Evolutionary conservation across 805 yeast genomes (phyloP).

Genomic region (Metschnikowia cerradonensis): DNA sequence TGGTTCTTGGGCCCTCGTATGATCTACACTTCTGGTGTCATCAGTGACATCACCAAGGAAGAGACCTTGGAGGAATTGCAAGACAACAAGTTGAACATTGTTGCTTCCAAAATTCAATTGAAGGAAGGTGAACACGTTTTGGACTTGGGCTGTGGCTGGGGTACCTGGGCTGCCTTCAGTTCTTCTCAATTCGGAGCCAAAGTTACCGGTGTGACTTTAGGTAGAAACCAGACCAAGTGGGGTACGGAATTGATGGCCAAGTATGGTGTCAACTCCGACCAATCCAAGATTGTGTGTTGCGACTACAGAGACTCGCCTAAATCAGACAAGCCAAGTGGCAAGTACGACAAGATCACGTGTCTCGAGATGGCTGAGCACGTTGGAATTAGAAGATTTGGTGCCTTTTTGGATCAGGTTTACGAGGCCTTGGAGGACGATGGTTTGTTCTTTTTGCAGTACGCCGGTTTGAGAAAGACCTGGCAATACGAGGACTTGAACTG

Average conservation of each 20-base stretch:
- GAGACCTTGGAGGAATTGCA: conserved; percentile 79
- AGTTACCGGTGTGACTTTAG: conserved; percentile 87
- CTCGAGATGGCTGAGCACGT: conserved; percentile 96
- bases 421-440: conserved; percentile 92
- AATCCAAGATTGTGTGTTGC: conserved; percentile 71
- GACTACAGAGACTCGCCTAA: conserved; percentile 93
- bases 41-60: conserved; percentile 62
- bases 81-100: conserved; percentile 84
- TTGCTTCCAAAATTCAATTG: conserved; percentile 80
- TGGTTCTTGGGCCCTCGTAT: conserved; percentile 94
- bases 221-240: conserved; percentile 87
- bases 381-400: conserved; percentile 77
- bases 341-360: conserved; percentile 83
- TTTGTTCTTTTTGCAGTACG: conserved; percentile 78
- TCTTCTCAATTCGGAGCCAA: conserved; percentile 78
- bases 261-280: conserved; percentile 65
- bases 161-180: conserved; percentile 82
- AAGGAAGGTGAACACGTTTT: conserved; percentile 69
- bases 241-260: conserved; percentile 68
- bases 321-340: conserved; percentile 37
- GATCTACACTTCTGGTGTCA: conserved; percentile 87
- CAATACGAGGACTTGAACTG: conserved; percentile 90
- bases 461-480: conserved; percentile 89
- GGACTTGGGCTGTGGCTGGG: conserved; percentile 96
- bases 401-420: conserved; percentile 75